Evolutionary conservation across 345 rosid genomes (phyloP).

Genomic region (Eucalyptus pauciflora): DNA sequence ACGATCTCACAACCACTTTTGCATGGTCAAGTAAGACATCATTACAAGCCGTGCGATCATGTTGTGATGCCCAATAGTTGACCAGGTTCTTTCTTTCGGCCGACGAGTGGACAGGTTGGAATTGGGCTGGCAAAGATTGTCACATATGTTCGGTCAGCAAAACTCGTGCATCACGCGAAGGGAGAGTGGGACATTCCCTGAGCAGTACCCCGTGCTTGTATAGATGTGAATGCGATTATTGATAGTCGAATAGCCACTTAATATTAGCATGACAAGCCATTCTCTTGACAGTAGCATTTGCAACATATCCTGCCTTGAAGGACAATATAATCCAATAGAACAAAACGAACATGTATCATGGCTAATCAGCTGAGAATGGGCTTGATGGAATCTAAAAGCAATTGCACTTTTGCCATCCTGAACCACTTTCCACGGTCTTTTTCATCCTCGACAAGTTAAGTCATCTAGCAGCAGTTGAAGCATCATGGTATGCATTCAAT

Average conservation of each 20-base stretch:
- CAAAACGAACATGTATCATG: too few species aligned
- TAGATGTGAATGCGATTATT: neutral
- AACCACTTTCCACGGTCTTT: too few species aligned
- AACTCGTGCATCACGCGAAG: neutral
- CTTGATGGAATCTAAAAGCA: too few species aligned
- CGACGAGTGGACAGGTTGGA: neutral
- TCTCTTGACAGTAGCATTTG: neutral
- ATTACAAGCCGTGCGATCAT: neutral
- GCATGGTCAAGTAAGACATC: neutral
- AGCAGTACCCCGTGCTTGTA: neutral
- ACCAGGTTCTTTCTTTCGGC: neutral
- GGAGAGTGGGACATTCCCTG: neutral
- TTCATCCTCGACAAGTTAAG: too few species aligned
- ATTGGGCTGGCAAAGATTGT: neutral
- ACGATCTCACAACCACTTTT: neutral
- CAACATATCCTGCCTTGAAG: neutral
- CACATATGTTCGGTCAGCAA: neutral
- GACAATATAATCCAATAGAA: neutral
- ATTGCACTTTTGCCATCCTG: too few species aligned
- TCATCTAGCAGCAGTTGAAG: too few species aligned
- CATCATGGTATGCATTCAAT: too few species aligned
- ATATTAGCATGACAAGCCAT: neutral
- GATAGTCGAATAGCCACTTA: neutral
- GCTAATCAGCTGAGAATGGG: too few species aligned
- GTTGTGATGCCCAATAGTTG: too few species aligned